These are phyloP conservation scores for Lactuca sativa DNA, from an alignment of 129 eudicot genomes.

Conservation along the genomic window DNA sequence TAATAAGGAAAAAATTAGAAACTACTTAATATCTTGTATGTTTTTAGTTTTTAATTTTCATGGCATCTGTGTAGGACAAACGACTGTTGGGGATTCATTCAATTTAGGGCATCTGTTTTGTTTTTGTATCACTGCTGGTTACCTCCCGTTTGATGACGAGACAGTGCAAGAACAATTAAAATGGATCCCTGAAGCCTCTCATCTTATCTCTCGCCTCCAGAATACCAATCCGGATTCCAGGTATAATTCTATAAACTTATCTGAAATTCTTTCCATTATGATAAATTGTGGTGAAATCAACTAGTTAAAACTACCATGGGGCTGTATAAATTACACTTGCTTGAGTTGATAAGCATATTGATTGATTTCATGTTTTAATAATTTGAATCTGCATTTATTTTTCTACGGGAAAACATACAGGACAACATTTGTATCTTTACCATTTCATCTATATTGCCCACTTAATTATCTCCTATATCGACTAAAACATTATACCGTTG, in stretches of 20 bases:
- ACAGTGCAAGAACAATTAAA: slow-evolving; percentile 78
- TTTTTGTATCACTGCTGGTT: slow-evolving; percentile 81
- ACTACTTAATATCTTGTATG: no score
- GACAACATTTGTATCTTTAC: no score
- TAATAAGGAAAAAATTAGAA: no score
- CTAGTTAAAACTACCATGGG: no score
- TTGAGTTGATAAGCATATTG: no score
- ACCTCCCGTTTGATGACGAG: slow-evolving; percentile 73
- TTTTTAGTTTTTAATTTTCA: not conserved
- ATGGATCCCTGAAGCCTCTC: slow-evolving; percentile 70
- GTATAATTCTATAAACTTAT: slow-evolving; percentile 30
- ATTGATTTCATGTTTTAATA: no score
- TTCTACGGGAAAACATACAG: no score
- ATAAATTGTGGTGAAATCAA: not conserved
- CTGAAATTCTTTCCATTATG: not conserved
- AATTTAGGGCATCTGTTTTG: slow-evolving; percentile 76
- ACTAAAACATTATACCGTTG: no score
- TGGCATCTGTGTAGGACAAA: slow-evolving; percentile 46
- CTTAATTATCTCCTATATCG: no score
- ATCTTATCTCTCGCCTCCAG: slow-evolving; percentile 64
- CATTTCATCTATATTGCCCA: no score
- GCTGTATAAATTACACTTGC: no score
- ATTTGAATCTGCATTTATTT: no score
- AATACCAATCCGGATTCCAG: slow-evolving; percentile 67
- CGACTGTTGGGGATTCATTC: slow-evolving; percentile 77